A percentile compares a stretch with the other conserved stretches of the same genome.
phyloP scores from a whole-genome alignment of 805 yeast species.

The Wickerhamiella australiensis region DNA sequence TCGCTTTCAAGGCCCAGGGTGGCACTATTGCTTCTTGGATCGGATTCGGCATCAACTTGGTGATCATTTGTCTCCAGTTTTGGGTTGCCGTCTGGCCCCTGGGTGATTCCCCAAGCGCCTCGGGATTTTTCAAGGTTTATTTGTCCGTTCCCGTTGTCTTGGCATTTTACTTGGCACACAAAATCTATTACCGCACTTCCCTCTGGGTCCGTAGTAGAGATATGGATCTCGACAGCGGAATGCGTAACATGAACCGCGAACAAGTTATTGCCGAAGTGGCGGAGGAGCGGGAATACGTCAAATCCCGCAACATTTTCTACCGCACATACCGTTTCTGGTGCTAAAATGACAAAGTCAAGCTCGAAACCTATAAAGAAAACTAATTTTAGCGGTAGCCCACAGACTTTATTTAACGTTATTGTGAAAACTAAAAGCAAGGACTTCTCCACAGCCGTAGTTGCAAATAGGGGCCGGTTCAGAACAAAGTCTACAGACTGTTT shows the following conservation, averaged over 20 bases:
- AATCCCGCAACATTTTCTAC: slow-evolving; percentile 36
- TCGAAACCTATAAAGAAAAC: not conserved
- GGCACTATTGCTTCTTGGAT: slow-evolving; percentile 49
- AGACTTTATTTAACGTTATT: slow-evolving; percentile 3
- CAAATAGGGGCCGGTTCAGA: too few relatives aligned
- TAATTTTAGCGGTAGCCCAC: not conserved
- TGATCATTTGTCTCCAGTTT: slow-evolving; percentile 51
- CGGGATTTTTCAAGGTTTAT: slow-evolving; percentile 41
- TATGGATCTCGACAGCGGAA: slow-evolving; percentile 52
- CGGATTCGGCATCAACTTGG: slow-evolving; percentile 39
- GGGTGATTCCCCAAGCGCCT: slow-evolving; percentile 26
- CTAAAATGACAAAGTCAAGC: slow-evolving; percentile 21
- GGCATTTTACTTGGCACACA: slow-evolving; percentile 40
- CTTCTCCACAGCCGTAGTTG: too few relatives aligned
- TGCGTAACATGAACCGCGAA: slow-evolving; percentile 46
- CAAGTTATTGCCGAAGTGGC: slow-evolving; percentile 41
- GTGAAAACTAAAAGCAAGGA: not conserved
- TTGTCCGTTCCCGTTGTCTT: slow-evolving; percentile 37
- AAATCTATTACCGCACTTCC: slow-evolving; percentile 32
- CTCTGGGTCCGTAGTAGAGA: slow-evolving; percentile 37
- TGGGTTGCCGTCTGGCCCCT: slow-evolving; percentile 53
- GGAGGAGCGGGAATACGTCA: slow-evolving; percentile 37
- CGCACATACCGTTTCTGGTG: slow-evolving; percentile 51
- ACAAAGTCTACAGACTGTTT: too few relatives aligned
- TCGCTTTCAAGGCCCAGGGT: slow-evolving; percentile 44